Conservation (phyloP, 345 rosid species). For the Lepidium didymum region DNA sequence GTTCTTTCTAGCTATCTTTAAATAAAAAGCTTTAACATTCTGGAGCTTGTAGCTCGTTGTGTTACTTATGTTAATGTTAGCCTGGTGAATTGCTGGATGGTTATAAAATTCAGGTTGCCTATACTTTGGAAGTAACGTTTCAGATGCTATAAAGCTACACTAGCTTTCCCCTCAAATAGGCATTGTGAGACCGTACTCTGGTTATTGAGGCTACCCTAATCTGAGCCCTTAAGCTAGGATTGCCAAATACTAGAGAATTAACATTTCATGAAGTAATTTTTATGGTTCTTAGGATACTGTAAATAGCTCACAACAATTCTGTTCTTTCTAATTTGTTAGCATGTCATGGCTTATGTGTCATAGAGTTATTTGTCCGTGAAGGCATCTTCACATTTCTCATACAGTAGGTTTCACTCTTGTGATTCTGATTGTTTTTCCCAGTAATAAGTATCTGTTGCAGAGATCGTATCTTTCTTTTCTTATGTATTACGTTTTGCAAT, state of each 20-base stretch:
- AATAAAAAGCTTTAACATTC: neutral
- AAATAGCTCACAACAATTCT: neutral
- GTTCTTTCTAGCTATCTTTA: neutral
- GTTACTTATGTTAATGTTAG: constrained; percentile 2
- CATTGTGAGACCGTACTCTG: neutral
- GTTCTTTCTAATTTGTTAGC: neutral
- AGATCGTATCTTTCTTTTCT: neutral
- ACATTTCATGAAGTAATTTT: neutral
- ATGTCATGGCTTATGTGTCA: neutral
- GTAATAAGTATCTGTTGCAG: neutral
- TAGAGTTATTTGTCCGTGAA: neutral
- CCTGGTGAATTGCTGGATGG: neutral
- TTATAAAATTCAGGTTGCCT: neutral
- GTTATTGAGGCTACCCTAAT: neutral
- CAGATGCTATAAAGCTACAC: neutral
- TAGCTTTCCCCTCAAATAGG: neutral
- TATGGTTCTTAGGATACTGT: neutral
- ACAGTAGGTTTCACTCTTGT: neutral
- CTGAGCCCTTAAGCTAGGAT: neutral
- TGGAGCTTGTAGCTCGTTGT: neutral
- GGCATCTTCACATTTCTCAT: neutral
- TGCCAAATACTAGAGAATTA: neutral
- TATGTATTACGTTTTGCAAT: neutral
- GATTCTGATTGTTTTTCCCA: neutral
- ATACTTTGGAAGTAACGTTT: neutral